Base-by-base conservation (phyloP, 441 rosid species). In the Erodium chrysanthum region DNA sequence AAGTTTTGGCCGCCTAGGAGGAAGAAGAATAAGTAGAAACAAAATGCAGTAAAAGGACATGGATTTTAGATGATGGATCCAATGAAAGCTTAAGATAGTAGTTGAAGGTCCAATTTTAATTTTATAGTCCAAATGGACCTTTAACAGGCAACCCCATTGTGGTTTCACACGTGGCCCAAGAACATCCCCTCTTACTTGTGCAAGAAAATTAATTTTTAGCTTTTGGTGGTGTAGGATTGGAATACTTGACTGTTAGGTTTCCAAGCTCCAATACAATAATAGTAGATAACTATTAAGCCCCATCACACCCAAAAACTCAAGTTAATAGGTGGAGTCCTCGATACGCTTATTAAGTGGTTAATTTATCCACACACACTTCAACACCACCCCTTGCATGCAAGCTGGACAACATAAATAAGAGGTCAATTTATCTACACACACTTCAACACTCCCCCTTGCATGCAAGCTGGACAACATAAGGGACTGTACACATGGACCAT, bases 1-100 rank as follows among this genome's bases (percentile, higher is more conserved):
- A 71, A 92, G 90, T 66, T 71, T 40, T 8, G 96, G 96, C 71
- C 90, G 75, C 79, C 96, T 91, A 73, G 31, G 40, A 67, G 72
- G 62, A 54, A 73, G 68, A 68, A 17, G 68, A n/a, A 67, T 69
- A 7, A 70, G 7, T n/a, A 46, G 54, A 46, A 46, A 46, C n/a
- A n/a, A 46, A 46, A 46, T 46, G 54, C 54, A 46, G 54, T 14
- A 15, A 46, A 46, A 46, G 18, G 54, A 15, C 17, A 46, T 46
- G 18, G 18, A 15, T 46, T 4, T 46, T 46, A 46, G 18, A 46
- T 7, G 54, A 46, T 46, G 54, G 54, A 46, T 46, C 18, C 54
- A 46, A 46, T 15, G 17, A 46, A 46, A 46, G 54, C 54, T 46
- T n/a, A 46, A 46, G n/a, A 44, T 14, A 1, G 54, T 46, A 46